Evolutionary conservation across 805 yeast genomes (phyloP), one percentile per base, ranked within the genome.

Genomic region (Teunomyces pallodes): DNA sequence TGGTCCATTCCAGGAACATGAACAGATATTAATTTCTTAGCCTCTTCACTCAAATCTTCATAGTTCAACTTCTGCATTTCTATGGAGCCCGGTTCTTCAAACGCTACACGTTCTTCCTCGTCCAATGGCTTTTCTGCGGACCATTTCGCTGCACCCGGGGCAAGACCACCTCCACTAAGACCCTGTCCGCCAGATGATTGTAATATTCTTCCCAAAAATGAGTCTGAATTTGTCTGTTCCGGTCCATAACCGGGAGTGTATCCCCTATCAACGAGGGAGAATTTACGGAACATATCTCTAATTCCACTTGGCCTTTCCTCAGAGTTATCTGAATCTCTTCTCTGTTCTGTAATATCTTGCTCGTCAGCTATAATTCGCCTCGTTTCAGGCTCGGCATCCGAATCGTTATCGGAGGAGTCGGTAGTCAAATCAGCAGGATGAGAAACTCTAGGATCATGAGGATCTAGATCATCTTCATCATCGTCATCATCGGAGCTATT

Each of bases 21-120:
- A 5, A 75, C 72, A 20, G 73, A 67, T 5, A 84, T 77, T 48
- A 84, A 68, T 28, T 76, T 75, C 45, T 73, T 71, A 1, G 88
- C 89, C 52, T 83, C 84, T 32, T 72, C 69, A 26, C 72, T 71
- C 29, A 78, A 63, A 29, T 69, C 64, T 3, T 67, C 74, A 33
- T 74, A 70, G 42, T 74, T 72, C 41, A 81, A 52, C 20, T 66
- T 68, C 13, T 65, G 66, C 70, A 79, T 57, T 48, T 79, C 82
- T 9, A 80, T 69, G n/a, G 68, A 66, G 40, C 69, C 69, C 7
- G 58, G 59, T n/a, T 54, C 48, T 20, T 46, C 47, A 5, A 54
- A 54, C 2, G 55, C 58, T 1, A 54, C 55, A 28, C 46, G 50
- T 33, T 55, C 53, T 28, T 64, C 67, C 42, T 60, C 66, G 40